Percentiles rank a stretch among this genome's conserved stretches.
Evolutionary conservation across 139 green algal genomes (phyloP).

Genomic region (Pycnococcus provasolii): DNA sequence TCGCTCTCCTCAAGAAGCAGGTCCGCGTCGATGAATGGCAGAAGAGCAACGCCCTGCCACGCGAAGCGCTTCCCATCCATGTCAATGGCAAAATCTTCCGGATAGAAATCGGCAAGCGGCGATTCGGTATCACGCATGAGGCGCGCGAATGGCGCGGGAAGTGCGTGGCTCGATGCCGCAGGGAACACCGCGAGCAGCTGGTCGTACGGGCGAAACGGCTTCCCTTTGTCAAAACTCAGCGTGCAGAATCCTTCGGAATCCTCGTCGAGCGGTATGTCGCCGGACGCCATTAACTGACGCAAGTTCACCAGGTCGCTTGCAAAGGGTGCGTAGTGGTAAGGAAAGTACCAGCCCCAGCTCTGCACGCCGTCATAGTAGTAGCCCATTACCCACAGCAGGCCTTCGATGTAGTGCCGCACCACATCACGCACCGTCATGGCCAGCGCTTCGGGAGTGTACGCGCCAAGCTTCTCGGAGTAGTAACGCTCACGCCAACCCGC

Average conservation of each 20-base stretch:
- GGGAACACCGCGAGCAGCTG: conserved; percentile 97
- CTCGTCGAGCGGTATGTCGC: conserved; percentile 12
- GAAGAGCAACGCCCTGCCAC: conserved; percentile 93
- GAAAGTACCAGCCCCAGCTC: conserved; percentile 70
- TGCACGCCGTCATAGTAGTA: conserved; percentile 52
- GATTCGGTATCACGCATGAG: conserved; percentile 70
- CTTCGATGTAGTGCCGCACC: conserved; percentile 76
- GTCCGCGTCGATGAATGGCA: conserved; percentile 94
- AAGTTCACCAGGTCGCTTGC: conserved; percentile 73
- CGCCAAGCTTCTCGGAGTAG: conserved; percentile 51
- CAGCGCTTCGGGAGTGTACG: neutral
- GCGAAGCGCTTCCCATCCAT: conserved; percentile 98
- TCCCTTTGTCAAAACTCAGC: conserved; percentile 62
- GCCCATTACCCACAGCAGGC: conserved; percentile 89
- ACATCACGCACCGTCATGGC: conserved; percentile 38
- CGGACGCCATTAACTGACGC: neutral
- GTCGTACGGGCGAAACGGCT: conserved; percentile 93
- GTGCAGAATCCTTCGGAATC: conserved; percentile 12
- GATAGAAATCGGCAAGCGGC: conserved; percentile 96
- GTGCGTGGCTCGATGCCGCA: conserved; percentile 63
- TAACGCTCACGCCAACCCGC: conserved; percentile 81
- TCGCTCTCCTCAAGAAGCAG: conserved; percentile 49
- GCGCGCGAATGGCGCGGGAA: conserved; percentile 50
- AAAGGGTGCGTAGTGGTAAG: conserved; percentile 99
- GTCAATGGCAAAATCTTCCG: conserved; percentile 82